Evolutionary conservation across 331 rosid genomes (phyloP).

Genomic region (Malus hybrid): DNA sequence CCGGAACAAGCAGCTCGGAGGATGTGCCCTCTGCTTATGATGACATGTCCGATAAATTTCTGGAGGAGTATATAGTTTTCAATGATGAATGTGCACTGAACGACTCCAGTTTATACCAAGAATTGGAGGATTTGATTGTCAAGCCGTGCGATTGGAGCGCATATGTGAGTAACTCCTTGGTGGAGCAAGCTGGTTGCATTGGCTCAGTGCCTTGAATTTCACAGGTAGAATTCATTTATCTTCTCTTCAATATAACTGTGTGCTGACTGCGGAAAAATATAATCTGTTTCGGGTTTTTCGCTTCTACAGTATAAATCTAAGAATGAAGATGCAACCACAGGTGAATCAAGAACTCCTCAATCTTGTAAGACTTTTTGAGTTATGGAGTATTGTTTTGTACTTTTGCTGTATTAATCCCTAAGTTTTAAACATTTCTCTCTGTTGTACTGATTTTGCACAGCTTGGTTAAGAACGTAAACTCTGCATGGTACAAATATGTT

Average conservation of each 20-base stretch:
- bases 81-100: conserved; percentile 48
- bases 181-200: conserved; percentile 52
- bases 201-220: conserved; percentile 20
- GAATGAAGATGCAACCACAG: background rate
- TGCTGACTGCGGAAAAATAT: background rate
- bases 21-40: conserved; percentile 39
- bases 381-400: no score
- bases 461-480: background rate
- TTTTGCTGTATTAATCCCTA: no score
- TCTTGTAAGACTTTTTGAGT: background rate
- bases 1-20: background rate
- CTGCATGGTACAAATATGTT: background rate
- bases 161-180: conserved; percentile 32
- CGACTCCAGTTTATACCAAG: conserved; percentile 60
- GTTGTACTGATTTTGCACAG: background rate
- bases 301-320: background rate
- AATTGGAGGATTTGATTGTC: conserved; percentile 68
- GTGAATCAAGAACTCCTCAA: background rate
- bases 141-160: conserved; percentile 61
- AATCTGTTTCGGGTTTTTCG: background rate
- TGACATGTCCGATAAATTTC: conserved; percentile 42
- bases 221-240: background rate
- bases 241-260: background rate
- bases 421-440: background rate
- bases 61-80: conserved; percentile 26